Evolutionary conservation across 1,284 basidiomycete genomes (phyloP), one percentile per base, ranked within the genome.

Genomic region (Irpex sp.): DNA sequence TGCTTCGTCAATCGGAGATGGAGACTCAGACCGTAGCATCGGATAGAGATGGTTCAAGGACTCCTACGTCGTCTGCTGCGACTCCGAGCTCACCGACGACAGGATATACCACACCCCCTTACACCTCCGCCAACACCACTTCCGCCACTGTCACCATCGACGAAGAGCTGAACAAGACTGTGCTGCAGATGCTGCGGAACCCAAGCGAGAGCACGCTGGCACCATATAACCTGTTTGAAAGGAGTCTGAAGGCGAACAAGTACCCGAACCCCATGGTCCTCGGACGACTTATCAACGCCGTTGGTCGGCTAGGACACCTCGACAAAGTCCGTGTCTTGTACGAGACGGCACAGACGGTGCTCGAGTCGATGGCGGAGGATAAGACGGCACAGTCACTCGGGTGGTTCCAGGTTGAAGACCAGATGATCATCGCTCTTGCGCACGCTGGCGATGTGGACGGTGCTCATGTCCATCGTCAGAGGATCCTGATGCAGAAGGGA

Each of bases 371-470:
- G 60, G 78, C 78, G 69, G 68, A 72, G 60, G 78, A 81, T 69
- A 84, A 84, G 69, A 75, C 74, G 5, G 78, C 72, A 74, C 85
- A 83, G 74, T 81, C 80, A 43, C 76, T 80, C 13, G 81, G 83
- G 2, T 97, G 95, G 95, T 84, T 88, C 72, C 71, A 78, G 36
- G 77, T 97, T 59, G 95, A 98, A 76, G 90, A 96, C 75, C 81
- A 84, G 63, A 97, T 97, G 94, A 83, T 97, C 64, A 85, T 93
- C 61, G 93, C 89, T 0, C 80, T 89, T 37, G 93, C 93, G 0
- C 90, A 95, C 69, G 83, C 87, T 2, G 94, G 93, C 1, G 85
- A 92, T 61, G 77, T 93, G 61, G 88, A 93, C 59, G 81, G 86
- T 26, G 94, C 94, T 1, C 90, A 93, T 70, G 79, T 89, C 26